phyloP scores from a whole-genome alignment of 2,329 filamentous ascomycete species.

The Aspergillus unguis region DNA sequence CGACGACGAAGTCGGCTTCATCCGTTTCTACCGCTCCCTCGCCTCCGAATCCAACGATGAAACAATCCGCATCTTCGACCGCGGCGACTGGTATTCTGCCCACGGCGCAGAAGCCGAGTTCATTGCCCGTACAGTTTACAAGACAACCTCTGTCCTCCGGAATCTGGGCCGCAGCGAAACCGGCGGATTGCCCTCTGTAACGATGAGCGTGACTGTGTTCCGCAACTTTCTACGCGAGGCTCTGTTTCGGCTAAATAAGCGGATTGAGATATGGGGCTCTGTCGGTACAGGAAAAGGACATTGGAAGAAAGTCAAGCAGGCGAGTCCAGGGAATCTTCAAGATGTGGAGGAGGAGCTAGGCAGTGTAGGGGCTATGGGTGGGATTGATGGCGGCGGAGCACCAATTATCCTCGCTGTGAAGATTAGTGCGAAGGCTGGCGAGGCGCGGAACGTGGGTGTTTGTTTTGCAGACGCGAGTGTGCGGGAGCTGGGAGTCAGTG shows the following conservation, averaged over 20 bases:
- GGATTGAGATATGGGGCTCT: conserved; percentile 85
- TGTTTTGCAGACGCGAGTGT: conserved; percentile 98
- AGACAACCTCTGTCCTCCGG: conserved; percentile 91
- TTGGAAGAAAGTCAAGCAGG: conserved; percentile 89
- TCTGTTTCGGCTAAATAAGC: conserved; percentile 84
- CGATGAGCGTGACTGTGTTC: conserved; percentile 92
- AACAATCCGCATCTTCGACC: conserved; percentile 86
- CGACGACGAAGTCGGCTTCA: conserved; percentile 95
- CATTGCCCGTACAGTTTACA: conserved; percentile 72
- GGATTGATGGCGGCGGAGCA: conserved; percentile 70
- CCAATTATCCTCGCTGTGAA: conserved; percentile 96
- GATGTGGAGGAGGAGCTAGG: conserved; percentile 96
- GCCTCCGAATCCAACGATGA: conserved; percentile 43
- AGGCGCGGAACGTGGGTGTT: conserved; percentile 83
- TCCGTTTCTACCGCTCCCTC: conserved; percentile 90
- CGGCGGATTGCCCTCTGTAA: conserved; percentile 87
- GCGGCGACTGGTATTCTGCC: conserved; percentile 88
- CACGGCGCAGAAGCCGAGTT: conserved; percentile 48
- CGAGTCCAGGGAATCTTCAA: conserved; percentile 92
- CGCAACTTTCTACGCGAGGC: conserved; percentile 93
- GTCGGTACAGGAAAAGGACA: conserved; percentile 69
- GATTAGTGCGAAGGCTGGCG: conserved; percentile 78
- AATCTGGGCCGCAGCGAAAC: conserved; percentile 81
- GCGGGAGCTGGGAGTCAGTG: conserved; percentile 89
- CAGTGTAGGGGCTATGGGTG: conserved; percentile 36